phyloP scores from a whole-genome alignment of 75 land plant genomes.

The Selaginella tamariscina region DNA sequence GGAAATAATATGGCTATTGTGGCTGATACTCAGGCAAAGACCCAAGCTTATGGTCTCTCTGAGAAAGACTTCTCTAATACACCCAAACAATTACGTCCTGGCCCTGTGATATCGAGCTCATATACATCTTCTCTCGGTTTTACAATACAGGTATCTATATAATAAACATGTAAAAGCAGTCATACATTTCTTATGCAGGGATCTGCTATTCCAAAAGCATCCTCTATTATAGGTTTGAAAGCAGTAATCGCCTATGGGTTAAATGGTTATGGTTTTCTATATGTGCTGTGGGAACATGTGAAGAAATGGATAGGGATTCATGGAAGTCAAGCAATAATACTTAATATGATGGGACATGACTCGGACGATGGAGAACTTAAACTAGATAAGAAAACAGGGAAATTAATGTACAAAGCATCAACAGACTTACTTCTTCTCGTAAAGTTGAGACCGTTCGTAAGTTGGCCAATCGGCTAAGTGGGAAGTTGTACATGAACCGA shows the following conservation, averaged over 20 bases:
- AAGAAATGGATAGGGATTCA: not conserved
- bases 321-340: not conserved
- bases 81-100: conserved; percentile 28
- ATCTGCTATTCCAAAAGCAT: not conserved
- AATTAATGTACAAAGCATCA: not conserved
- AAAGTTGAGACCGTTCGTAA: not conserved
- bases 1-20: conserved; percentile 35
- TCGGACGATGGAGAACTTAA: not conserved
- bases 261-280: not conserved
- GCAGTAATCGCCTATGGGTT: not conserved
- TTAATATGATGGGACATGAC: not conserved
- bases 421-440: not conserved
- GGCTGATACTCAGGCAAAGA: conserved; percentile 28
- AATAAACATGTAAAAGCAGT: not conserved
- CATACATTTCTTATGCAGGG: not conserved
- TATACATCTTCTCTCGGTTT: conserved; percentile 40
- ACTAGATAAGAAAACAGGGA: not conserved
- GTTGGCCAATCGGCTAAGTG: not conserved
- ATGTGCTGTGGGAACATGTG: not conserved
- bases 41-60: conserved; percentile 26
- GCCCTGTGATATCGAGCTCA: conserved; percentile 40
- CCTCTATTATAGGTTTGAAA: not conserved
- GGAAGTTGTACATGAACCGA: conserved; percentile 28
- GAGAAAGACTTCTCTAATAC: conserved; percentile 17
- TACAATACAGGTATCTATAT: conserved; percentile 37